These are phyloP conservation scores for Colletotrichum somersetense DNA, from an alignment of 2,329 filamentous ascomycete species.

Conservation along the genomic window DNA sequence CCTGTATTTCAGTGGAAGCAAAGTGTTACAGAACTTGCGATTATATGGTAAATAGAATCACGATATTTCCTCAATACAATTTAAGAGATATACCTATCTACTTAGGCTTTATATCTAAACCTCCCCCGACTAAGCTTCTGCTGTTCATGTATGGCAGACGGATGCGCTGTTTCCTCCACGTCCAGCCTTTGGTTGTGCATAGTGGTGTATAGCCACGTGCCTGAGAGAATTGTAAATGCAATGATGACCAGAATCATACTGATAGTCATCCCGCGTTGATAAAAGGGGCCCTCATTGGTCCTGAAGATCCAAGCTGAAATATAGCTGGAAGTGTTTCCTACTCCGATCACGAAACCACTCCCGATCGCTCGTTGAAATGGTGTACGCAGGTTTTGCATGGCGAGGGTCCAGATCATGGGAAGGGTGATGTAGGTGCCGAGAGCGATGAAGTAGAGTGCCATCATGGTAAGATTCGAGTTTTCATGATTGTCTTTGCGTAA, in stretches of 20 bases:
- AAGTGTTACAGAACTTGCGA: no score
- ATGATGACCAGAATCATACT: constrained; percentile 36
- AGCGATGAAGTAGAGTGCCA: constrained; percentile 43
- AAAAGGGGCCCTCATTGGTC: constrained; percentile 40
- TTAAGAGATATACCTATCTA: no score
- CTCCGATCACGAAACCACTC: constrained; percentile 54
- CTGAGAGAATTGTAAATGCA: constrained; percentile 17
- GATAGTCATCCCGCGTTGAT: constrained; percentile 39
- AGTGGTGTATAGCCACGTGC: constrained; percentile 35
- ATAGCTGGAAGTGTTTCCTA: constrained; percentile 51
- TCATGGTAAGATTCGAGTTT: constrained; percentile 34
- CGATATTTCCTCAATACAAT: no score
- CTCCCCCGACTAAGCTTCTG: no score
- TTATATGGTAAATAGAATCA: no score
- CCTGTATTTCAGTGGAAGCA: no score
- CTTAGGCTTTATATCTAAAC: constrained; percentile 9
- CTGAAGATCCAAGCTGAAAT: constrained; percentile 44
- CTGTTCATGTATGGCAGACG: not conserved
- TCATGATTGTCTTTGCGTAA: constrained; percentile 4
- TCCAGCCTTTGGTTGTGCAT: constrained; percentile 32
- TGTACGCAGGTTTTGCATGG: constrained; percentile 40
- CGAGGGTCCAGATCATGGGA: constrained; percentile 42
- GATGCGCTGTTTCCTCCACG: not conserved
- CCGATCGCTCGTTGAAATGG: constrained; percentile 45
- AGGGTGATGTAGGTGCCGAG: constrained; percentile 41